Base-by-base conservation (phyloP, 306 rosid species). In the Oxytropis ochrocephala region DNA sequence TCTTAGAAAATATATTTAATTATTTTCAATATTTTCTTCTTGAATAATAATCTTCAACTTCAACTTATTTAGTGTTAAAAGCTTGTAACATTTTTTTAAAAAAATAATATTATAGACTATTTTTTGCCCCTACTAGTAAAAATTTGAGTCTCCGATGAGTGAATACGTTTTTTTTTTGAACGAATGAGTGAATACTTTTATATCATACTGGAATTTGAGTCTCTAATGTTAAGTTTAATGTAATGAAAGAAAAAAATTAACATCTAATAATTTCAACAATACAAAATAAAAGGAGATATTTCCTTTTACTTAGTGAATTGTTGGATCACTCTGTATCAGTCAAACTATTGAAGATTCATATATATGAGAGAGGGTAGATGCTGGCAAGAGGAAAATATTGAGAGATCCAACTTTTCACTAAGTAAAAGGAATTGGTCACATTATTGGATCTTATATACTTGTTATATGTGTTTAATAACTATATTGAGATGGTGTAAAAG, bases 231-330 rank as follows among this genome's bases (percentile, higher is more conserved):
- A 33, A 5, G 9, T n/a, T 48, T 2, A 49, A 38, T 39, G 14
- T 24, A 50, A 38, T 50, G 12, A 35, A 35, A 48, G 19, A 11
- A 13, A 24, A 66, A 16, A 47, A 8, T 13, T 30, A 9, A 41
- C 5, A 4, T 72, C 21, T 62, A 0, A 39, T 1, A 60, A 39
- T 35, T 35, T 2, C 16, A 58, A 19, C 14, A 21, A 49, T 27
- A 24, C 9, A 64, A 30, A 39, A n/a, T 61, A 18, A 49, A 60
- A 2, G 4, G 1, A 12, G 5, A 57, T 18, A 29, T 68, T 63
- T 79, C 14, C 56, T 57, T 75, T 52, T 75, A 57, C 80, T 80
- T 65, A 27, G 75, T 65, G 67, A 80, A 80, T 53, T n/a, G 75
- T 75, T 75, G 81, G 78, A 66, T 76, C 81, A 42, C 39, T 76